These are phyloP conservation scores for Salix viminalis DNA, from an alignment of 345 rosid genomes.

Conservation along the genomic window DNA sequence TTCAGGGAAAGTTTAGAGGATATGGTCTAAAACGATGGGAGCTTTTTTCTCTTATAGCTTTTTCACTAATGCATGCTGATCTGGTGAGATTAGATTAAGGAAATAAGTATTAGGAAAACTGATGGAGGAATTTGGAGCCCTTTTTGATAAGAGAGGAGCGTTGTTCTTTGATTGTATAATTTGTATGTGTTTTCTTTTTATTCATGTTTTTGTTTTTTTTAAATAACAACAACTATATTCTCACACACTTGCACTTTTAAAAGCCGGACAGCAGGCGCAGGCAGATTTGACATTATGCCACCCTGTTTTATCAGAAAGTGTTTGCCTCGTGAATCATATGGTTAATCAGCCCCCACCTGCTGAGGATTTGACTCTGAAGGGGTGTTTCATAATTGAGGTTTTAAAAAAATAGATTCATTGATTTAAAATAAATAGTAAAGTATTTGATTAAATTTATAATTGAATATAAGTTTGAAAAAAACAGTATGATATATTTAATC, in stretches of 20 bases:
- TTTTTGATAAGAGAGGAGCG: not conserved
- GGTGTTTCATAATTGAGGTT: no score
- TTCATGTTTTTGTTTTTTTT: not conserved
- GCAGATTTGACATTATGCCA: not conserved
- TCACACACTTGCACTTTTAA: no score
- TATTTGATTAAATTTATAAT: no score
- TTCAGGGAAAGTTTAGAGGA: conserved; percentile 53
- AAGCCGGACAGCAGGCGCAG: not conserved
- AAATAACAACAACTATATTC: no score
- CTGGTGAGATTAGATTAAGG: not conserved
- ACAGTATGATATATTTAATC: no score
- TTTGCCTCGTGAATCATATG: not conserved
- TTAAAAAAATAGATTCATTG: no score
- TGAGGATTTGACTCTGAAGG: no score
- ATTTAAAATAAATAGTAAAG: no score
- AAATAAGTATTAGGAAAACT: not conserved
- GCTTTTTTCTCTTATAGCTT: not conserved
- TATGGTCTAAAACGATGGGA: conserved; percentile 13
- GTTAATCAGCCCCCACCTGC: no score
- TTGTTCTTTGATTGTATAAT: not conserved
- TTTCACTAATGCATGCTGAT: not conserved
- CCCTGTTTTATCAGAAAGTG: not conserved
- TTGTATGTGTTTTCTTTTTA: not conserved
- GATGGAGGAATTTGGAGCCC: not conserved
- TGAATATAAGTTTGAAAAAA: no score